Evolutionary conservation across 2,329 filamentous ascomycete species (phyloP).

Genomic region (Niveomyces coronatus): DNA sequence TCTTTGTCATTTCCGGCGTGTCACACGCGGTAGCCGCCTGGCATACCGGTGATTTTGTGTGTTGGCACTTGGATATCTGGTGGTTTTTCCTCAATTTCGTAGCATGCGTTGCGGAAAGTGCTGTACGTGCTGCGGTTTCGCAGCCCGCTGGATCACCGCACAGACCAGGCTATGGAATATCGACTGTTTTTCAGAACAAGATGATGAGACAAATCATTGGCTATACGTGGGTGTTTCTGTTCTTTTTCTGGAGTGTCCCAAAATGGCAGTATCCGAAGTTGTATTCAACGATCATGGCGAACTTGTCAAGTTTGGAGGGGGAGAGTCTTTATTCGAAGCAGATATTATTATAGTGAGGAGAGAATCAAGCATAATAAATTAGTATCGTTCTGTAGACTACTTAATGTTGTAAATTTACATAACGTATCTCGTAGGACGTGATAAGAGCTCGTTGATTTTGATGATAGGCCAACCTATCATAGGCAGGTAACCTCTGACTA

Average conservation of each 20-base stretch:
- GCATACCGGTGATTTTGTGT: not conserved
- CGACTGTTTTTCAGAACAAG: too few species aligned
- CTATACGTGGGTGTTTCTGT: not conserved
- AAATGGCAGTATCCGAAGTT: constrained; percentile 1
- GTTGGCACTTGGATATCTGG: not conserved
- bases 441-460: constrained; percentile 1
- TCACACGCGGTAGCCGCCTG: not conserved
- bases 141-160: not conserved
- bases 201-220: not conserved
- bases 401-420: not conserved
- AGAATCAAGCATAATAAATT: not conserved
- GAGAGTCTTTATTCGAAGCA: too few species aligned
- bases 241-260: constrained; percentile 1
- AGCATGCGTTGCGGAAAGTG: not conserved
- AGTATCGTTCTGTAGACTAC: not conserved
- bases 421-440: constrained; percentile 1
- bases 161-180: too few species aligned
- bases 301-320: not conserved
- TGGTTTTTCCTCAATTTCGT: not conserved
- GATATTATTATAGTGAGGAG: not conserved
- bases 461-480: not conserved
- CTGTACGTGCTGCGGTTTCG: not conserved
- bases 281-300: not conserved
- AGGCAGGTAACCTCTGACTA: not conserved
- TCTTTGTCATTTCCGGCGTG: not conserved